These are phyloP conservation scores for Fusarium nematophilum DNA, from an alignment of 2,329 filamentous ascomycete species.

Conservation along the genomic window DNA sequence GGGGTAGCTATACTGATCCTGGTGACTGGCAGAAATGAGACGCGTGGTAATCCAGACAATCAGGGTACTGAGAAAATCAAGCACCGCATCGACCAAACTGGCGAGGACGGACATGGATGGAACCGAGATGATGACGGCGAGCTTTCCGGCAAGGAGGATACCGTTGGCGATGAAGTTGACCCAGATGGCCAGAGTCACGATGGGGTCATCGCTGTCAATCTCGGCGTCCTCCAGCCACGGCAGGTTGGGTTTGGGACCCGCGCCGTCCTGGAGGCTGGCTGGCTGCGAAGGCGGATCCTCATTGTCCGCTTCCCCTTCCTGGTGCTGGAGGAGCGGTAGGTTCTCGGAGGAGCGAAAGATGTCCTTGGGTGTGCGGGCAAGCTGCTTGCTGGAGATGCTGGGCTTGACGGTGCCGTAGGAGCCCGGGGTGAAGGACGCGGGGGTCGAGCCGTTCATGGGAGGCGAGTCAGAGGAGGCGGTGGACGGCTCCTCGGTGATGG, in stretches of 20 bases:
- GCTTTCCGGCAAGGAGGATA: conserved; percentile 79
- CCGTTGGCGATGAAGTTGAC: conserved; percentile 85
- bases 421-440: conserved; percentile 32
- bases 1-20: conserved; percentile 81
- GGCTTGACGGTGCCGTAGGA: conserved; percentile 48
- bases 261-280: conserved; percentile 43
- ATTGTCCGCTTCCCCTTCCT: conserved; percentile 57
- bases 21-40: conserved; percentile 72
- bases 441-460: conserved; percentile 40
- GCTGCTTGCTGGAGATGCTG: conserved; percentile 49
- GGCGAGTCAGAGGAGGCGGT: conserved; percentile 45
- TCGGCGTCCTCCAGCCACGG: conserved; percentile 79
- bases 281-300: conserved; percentile 30
- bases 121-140: conserved; percentile 80
- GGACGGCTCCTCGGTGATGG: conserved; percentile 77
- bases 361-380: conserved; percentile 84
- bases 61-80: conserved; percentile 84
- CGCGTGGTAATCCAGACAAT: conserved; percentile 84
- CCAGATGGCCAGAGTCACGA: conserved; percentile 90
- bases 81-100: conserved; percentile 80
- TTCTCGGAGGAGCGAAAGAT: conserved; percentile 82
- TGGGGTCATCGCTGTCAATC: conserved; percentile 76
- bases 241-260: conserved; percentile 65
- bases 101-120: conserved; percentile 85
- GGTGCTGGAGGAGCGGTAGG: conserved; percentile 69